Evolutionary conservation across 2,329 filamentous ascomycete genomes (phyloP), one percentile per base, ranked within the genome.

Genomic region (Fusarium incarnatum): DNA sequence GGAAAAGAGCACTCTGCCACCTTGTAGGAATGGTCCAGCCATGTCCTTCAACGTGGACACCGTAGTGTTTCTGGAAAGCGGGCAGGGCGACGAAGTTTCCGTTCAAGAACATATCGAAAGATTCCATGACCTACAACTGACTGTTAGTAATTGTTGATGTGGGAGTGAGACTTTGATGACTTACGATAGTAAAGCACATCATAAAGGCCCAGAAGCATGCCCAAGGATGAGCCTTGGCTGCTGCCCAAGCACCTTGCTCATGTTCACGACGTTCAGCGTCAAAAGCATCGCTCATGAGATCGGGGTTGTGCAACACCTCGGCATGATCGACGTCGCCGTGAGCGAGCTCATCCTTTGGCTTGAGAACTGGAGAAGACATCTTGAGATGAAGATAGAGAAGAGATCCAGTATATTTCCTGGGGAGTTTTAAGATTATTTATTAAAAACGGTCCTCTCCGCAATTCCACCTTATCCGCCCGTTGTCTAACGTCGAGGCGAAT

Each of bases 131-230:
- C 83, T 84, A n/a, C 3, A 27, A 9, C 9, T n/a, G 13, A 22
- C 18, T 4, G 12, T 75, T 56, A 70, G 68, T 28, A 12, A 28
- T 6, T 4, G 11, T 28, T 28, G 27, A 28, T 28, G 27, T 28
- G 27, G 11, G 27, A 28, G 3, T 11, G 27, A 28, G 3, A 28
- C 27, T 4, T 3, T 28, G 27, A 28, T 28, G 23, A 56, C 83
- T 79, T 44, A 85, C 83, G 72, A 85, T 85, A 6, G 83, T 85
- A 70, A 82, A 85, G 49, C 81, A 85, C 82, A 85, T 84, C 60
- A 78, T 75, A 54, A 84, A 84, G 0, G 82, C 83, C 83, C 83
- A 85, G n/a, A 83, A 76, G 27, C 80, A 80, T 52, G 83, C 83
- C 80, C 79, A 80, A 11, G 83, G 83, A 47, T 84, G 80, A 1